Evolutionary conservation across 495 filamentous ascomycete genomes (phyloP).

Genomic region (Penicillium salamii): DNA sequence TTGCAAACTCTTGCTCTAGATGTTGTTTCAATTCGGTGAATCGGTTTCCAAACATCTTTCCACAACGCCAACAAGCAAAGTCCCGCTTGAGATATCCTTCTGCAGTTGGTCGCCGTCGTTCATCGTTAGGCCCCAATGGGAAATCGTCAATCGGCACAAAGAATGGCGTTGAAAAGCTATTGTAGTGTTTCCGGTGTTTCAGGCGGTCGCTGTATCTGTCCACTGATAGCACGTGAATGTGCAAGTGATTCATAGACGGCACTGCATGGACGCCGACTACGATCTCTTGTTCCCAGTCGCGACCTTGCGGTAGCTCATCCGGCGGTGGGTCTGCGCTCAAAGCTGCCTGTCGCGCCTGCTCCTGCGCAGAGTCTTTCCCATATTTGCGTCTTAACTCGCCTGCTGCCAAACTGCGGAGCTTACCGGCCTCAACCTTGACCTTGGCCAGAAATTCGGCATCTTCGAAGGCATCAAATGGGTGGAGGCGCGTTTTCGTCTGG

Average conservation of each 20-base stretch:
- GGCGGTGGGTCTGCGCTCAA: constrained; percentile 43
- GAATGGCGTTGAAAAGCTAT: constrained; percentile 86
- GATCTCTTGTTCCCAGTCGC: constrained; percentile 78
- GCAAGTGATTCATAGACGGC: constrained; percentile 90
- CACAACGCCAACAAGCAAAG: constrained; percentile 85
- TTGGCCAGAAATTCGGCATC: constrained; percentile 67
- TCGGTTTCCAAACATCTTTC: constrained; percentile 63
- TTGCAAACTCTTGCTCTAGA: constrained; percentile 74
- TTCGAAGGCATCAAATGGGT: constrained; percentile 77
- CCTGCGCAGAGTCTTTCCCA: constrained; percentile 59
- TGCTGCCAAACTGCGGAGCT: constrained; percentile 63
- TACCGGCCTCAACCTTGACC: constrained; percentile 57
- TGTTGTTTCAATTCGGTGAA: constrained; percentile 77
- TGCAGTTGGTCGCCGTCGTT: constrained; percentile 49
- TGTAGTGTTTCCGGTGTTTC: constrained; percentile 87
- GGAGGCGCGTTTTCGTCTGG: constrained; percentile 53
- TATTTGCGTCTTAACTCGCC: constrained; percentile 72
- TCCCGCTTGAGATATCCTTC: constrained; percentile 59
- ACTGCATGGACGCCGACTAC: constrained; percentile 76
- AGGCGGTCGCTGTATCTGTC: constrained; percentile 69
- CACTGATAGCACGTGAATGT: constrained; percentile 79
- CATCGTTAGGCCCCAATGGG: constrained; percentile 64
- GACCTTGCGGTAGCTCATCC: constrained; percentile 59
- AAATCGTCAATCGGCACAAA: constrained; percentile 79
- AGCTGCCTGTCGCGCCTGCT: constrained; percentile 54